Percentiles rank a stretch among this genome's conserved stretches.
Evolutionary conservation across 352 stramenopile species (phyloP).

Genomic region (Pythium aquatile): DNA sequence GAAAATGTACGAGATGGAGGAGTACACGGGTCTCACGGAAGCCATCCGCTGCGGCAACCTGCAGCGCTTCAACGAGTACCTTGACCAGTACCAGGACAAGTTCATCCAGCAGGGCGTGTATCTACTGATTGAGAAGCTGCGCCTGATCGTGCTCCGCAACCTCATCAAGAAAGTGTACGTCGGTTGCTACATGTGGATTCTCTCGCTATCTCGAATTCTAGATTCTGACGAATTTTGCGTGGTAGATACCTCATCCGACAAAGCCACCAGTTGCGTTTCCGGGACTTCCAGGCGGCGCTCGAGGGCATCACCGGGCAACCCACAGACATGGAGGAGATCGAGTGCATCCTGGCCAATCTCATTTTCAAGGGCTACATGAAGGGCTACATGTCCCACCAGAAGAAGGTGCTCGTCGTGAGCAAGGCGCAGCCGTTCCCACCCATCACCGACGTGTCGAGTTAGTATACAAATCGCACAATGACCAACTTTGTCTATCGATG

Average conservation of each 20-base stretch:
- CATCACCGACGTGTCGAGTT: conserved; percentile 76
- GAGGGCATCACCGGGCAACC: conserved; percentile 79
- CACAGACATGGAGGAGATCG: conserved; percentile 95
- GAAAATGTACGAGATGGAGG: conserved; percentile 86
- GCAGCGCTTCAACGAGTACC: conserved; percentile 90
- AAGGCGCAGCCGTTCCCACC: conserved; percentile 93
- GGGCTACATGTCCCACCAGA: conserved; percentile 96
- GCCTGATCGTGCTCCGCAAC: conserved; percentile 93
- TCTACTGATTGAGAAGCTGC: conserved; percentile 96
- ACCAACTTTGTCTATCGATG: conserved; percentile 16
- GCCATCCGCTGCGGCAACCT: conserved; percentile 92
- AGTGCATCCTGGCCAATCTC: conserved; percentile 96
- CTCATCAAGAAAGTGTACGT: conserved; percentile 96
- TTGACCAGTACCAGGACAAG: conserved; percentile 88
- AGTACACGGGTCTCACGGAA: conserved; percentile 88
- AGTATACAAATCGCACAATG: conserved; percentile 20
- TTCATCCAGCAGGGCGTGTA: conserved; percentile 94
- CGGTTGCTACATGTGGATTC: neutral
- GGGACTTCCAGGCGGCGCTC: conserved; percentile 87
- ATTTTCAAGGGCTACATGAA: conserved; percentile 97
- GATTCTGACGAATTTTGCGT: conserved; percentile 1
- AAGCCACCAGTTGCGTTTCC: conserved; percentile 89
- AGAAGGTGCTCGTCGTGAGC: conserved; percentile 95
- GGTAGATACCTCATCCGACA: conserved; percentile 79
- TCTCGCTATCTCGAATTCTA: neutral